Evolutionary conservation across 352 stramenopile genomes (phyloP), one percentile per base, ranked within the genome.

Genomic region (Peronosclerospora sorghi): DNA sequence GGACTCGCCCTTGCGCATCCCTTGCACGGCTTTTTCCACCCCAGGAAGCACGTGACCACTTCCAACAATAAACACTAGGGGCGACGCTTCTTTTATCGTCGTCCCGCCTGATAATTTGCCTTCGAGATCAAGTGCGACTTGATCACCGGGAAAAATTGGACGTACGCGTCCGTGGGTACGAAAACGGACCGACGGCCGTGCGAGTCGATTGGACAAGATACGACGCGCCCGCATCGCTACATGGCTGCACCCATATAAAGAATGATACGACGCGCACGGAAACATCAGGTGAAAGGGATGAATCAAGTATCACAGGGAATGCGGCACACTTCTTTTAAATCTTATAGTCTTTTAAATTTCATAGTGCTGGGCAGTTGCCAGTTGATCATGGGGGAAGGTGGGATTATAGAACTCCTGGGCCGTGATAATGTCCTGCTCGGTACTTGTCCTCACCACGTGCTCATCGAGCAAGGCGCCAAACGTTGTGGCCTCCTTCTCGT

Each of bases 21-120:
- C 79, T 18, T 85, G 45, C 15, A 92, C 65, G 0, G 68, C 74
- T 24, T 79, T 59, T 15, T 92, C 79, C 21, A 92, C 74, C 9
- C 74, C 79, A 17, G 62, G 51, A 17, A 92, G 69, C 26, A 92
- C 56, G 8, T 86, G 68, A 0, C 73, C 68, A 14, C 73, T 69
- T 23, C 79, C 79, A 5, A 87, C 69, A 21, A 86, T 71, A 37
- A 92, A 88, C 35, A 69, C 62, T 3, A 87, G 55, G 14, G 76
- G 74, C 10, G 57, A 45, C n/a, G 56, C 63, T 18, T 2, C 12
- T 9, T 71, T 72, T 37, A 89, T 71, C 10, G 59, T 23, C 32
- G 83, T 59, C 42, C 79, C 79, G 32, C 64, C 78, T 12, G 62
- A 69, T 14, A 87, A 55, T 39, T 61, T 72, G 14, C 79, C 79